phyloP scores from a whole-genome alignment of 1,284 basidiomycete genomes.

The Farysia itapuensis region DNA sequence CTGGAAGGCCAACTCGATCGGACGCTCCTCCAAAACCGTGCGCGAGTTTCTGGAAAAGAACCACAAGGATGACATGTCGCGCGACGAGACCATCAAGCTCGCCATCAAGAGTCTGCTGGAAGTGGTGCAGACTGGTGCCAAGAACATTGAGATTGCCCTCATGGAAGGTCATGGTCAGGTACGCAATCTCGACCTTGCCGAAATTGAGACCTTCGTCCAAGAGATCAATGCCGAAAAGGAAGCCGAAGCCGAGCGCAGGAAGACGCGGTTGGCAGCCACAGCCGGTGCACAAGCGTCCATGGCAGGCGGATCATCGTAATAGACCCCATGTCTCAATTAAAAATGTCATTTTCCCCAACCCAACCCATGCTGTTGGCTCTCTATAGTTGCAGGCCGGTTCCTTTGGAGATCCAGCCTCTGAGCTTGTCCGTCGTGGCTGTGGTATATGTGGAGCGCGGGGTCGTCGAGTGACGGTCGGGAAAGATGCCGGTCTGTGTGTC shows the following conservation, averaged over 20 bases:
- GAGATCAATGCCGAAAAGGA: slow-evolving; percentile 57
- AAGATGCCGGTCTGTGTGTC: slow-evolving; percentile 12
- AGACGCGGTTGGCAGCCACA: slow-evolving; percentile 55
- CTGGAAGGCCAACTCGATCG: slow-evolving; percentile 99
- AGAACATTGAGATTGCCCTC: slow-evolving; percentile 66
- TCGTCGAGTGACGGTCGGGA: slow-evolving; percentile 4
- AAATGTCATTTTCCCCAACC: not conserved
- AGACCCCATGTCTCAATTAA: not conserved
- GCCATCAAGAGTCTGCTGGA: slow-evolving; percentile 94
- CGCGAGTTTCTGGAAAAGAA: slow-evolving; percentile 99
- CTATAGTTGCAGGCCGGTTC: slow-evolving; percentile 3
- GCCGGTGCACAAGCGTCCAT: slow-evolving; percentile 55
- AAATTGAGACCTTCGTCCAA: slow-evolving; percentile 57
- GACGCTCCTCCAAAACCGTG: slow-evolving; percentile 95
- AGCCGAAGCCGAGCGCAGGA: slow-evolving; percentile 56
- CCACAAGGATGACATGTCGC: slow-evolving; percentile 83
- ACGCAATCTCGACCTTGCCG: slow-evolving; percentile 47
- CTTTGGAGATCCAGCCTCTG: slow-evolving; percentile 5
- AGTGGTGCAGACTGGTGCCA: slow-evolving; percentile 98
- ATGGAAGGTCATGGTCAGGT: slow-evolving; percentile 55
- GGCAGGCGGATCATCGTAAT: slow-evolving; percentile 3
- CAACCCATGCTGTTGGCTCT: not conserved
- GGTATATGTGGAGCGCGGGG: not conserved
- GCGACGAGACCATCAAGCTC: slow-evolving; percentile 89
- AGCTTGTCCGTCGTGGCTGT: slow-evolving; percentile 1